Conservation (phyloP, 306 rosid species). For the Lablab purpureus region DNA sequence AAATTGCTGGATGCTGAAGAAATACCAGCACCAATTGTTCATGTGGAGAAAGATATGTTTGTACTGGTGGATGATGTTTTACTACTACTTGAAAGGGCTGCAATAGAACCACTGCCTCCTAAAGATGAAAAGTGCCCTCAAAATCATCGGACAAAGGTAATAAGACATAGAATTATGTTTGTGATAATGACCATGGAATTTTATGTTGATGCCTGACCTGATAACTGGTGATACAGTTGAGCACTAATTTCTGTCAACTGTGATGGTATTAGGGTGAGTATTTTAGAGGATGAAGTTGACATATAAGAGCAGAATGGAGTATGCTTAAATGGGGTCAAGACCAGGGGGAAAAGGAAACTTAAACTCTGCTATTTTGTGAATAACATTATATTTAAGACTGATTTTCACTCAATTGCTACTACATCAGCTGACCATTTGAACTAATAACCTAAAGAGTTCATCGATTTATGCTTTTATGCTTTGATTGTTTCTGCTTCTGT, state of each 20-base stretch:
- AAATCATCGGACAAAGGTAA: conserved; percentile 97
- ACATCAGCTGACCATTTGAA: not conserved
- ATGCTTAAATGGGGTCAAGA: not conserved
- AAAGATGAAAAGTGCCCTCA: conserved; percentile 99
- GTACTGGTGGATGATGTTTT: conserved; percentile 93
- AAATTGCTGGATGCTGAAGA: conserved; percentile 82
- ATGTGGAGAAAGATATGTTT: conserved; percentile 85
- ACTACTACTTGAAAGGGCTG: conserved; percentile 89
- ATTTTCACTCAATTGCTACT: not conserved
- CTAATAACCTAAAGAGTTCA: not conserved
- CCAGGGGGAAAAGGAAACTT: not conserved
- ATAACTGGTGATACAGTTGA: conserved; percentile 18
- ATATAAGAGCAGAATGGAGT: conserved; percentile 17
- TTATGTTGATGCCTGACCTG: conserved; percentile 28
- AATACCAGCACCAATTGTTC: conserved; percentile 91
- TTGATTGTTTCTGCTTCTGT: not conserved
- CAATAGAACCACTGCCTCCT: conserved; percentile 95
- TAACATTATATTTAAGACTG: not conserved
- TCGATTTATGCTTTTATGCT: not conserved
- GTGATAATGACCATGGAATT: conserved; percentile 20
- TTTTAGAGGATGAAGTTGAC: conserved; percentile 16
- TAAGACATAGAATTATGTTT: conserved; percentile 45
- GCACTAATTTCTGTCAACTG: conserved; percentile 21
- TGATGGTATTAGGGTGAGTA: conserved; percentile 9
- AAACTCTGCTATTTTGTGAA: conserved; percentile 25